These are phyloP conservation scores for Adansonia madagascariensis DNA, from an alignment of 441 rosid species.

Conservation along the genomic window DNA sequence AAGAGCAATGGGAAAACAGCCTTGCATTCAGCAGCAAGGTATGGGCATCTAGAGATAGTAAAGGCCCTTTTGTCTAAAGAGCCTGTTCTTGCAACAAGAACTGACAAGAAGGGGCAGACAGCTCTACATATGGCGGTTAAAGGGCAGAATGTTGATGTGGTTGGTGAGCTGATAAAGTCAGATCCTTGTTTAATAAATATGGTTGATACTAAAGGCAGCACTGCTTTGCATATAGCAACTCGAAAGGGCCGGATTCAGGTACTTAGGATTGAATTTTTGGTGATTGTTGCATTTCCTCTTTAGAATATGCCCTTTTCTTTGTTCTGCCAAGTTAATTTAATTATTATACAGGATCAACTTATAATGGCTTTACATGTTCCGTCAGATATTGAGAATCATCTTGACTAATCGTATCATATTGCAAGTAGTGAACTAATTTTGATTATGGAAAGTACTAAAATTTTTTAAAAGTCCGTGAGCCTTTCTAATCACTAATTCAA, in stretches of 20 bases:
- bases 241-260: constrained; percentile 59
- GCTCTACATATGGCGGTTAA: constrained; percentile 72
- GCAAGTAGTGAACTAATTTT: not conserved
- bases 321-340: not conserved
- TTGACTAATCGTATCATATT: not conserved
- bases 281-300: not conserved
- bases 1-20: constrained; percentile 62
- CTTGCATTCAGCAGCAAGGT: constrained; percentile 65
- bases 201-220: constrained; percentile 59
- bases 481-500: constrained; percentile 8
- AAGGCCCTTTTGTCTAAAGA: constrained; percentile 45
- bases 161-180: constrained; percentile 45
- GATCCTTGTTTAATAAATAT: constrained; percentile 45
- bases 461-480: not conserved
- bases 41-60: constrained; percentile 59
- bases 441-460: not conserved
- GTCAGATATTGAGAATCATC: constrained; percentile 20
- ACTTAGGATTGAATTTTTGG: constrained; percentile 12
- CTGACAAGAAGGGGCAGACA: constrained; percentile 65
- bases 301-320: not conserved
- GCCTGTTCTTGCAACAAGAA: constrained; percentile 42
- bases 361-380: not conserved
- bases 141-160: constrained; percentile 53
- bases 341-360: constrained; percentile 1
- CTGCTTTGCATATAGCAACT: constrained; percentile 62